Evolutionary conservation across 2,329 filamentous ascomycete genomes (phyloP), one percentile per base, ranked within the genome.

Genomic region (Fusarium denticulatum): DNA sequence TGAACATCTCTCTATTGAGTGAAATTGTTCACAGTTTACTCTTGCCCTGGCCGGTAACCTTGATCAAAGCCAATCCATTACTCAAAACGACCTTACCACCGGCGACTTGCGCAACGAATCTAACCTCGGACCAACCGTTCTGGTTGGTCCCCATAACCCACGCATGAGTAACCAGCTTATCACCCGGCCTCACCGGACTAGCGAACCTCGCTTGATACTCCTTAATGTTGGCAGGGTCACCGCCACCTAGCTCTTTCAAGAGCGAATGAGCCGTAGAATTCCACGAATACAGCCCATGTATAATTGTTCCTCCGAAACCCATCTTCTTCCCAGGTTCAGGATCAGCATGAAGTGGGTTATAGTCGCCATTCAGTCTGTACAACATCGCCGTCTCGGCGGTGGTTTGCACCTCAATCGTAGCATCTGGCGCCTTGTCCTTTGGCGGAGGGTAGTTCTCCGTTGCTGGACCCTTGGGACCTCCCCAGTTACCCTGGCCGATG

Each of bases 271-370:
- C 84, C 3, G 82, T 83, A 61, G 85, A 83, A 69, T 87, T 86
- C 84, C 84, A 87, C 22, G 83, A 86, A 14, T 82, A 83, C 36
- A 87, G 76, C 2, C 85, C 85, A 60, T 87, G 85, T 53, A 86
- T 75, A 60, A 87, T 86, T 8, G 81, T 79, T 3, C 84, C 84
- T 42, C 83, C 83, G 72, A 86, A 86, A 20, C 85, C 85, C 14
- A 83, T 83, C 11, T 79, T 78, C 68, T 77, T 76, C 3, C 83
- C 84, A 46, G 84, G 84, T 22, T 77, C 80, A n/a, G 83, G 83
- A 57, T 84, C 83, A 3, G 81, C 84, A 71, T 86, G 85, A 50
- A 86, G 78, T 12, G 86, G 85, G 67, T 87, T 87, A 74, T 86
- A 87, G 66, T 87, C 85, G 2, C 86, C 85, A 69, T 84, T 86